Evolutionary conservation across 768 basidiomycete genomes (phyloP).

Genomic region (Trametes punicea): DNA sequence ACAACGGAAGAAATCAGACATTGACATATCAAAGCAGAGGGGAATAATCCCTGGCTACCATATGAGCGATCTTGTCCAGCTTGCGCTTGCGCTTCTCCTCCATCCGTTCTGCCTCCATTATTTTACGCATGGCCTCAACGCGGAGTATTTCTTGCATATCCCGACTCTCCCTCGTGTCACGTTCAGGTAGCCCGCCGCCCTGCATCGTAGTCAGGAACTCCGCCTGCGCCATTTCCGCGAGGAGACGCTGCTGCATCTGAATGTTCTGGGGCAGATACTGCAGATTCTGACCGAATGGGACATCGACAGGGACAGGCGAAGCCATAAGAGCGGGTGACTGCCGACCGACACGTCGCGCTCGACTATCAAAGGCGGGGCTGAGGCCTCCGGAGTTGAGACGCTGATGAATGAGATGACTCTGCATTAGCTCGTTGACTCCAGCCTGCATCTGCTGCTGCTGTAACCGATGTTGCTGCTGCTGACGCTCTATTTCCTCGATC

Average conservation of each 20-base stretch:
- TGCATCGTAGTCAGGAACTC: constrained; percentile 67
- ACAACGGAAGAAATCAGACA: constrained; percentile 3
- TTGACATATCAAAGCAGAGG: neutral
- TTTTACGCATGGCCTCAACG: constrained; percentile 81
- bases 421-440: constrained; percentile 18
- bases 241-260: constrained; percentile 69
- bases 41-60: constrained; percentile 47
- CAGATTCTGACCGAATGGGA: constrained; percentile 49
- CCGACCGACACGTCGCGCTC: constrained; percentile 49
- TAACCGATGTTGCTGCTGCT: constrained; percentile 26
- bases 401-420: constrained; percentile 34
- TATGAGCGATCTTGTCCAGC: constrained; percentile 83
- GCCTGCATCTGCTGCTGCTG: constrained; percentile 30
- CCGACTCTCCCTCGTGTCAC: constrained; percentile 35
- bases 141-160: constrained; percentile 69
- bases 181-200: constrained; percentile 13
- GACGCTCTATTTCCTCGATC: constrained; percentile 57
- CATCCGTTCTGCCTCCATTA: constrained; percentile 86
- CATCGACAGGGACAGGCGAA: constrained; percentile 26
- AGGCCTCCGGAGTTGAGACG: constrained; percentile 41
- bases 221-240: constrained; percentile 73
- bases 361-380: constrained; percentile 44
- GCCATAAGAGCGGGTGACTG: constrained; percentile 27
- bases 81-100: constrained; percentile 80
- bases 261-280: constrained; percentile 59